Percentiles rank a stretch among this genome's conserved stretches.
These are phyloP conservation scores for Colletotrichum abscissum DNA, from an alignment of 2,329 filamentous ascomycete species.

Conservation along the genomic window DNA sequence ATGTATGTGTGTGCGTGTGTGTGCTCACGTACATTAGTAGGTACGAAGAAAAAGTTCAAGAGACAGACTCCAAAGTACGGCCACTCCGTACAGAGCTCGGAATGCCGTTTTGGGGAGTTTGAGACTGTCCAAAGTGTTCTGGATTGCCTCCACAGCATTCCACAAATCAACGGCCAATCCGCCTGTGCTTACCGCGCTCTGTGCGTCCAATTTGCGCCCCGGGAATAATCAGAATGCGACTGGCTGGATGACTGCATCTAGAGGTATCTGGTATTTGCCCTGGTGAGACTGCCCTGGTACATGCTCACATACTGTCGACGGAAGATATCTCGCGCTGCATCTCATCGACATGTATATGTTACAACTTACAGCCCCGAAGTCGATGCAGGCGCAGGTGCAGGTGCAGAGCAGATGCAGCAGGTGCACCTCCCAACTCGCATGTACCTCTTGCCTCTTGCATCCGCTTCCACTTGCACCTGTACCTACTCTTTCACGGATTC, in stretches of 20 bases:
- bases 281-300: no score
- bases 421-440: background rate
- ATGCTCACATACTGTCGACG: background rate
- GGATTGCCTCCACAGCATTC: background rate
- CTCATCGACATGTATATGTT: background rate
- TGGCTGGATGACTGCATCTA: background rate
- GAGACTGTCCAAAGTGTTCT: background rate
- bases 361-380: background rate
- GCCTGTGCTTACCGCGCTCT: background rate
- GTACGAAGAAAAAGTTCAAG: background rate
- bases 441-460: background rate
- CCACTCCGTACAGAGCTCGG: background rate
- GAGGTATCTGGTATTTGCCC: background rate
- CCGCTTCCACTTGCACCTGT: background rate
- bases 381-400: background rate
- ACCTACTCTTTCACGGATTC: background rate
- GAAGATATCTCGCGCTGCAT: background rate
- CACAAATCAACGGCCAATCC: background rate
- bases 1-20: background rate
- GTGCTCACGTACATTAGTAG: background rate
- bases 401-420: background rate
- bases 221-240: background rate
- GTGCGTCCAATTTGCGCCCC: background rate
- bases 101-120: conserved; percentile 1
- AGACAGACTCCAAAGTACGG: background rate